Conservation (phyloP, 768 basidiomycete species). For the Gelatoporia subvermispora region DNA sequence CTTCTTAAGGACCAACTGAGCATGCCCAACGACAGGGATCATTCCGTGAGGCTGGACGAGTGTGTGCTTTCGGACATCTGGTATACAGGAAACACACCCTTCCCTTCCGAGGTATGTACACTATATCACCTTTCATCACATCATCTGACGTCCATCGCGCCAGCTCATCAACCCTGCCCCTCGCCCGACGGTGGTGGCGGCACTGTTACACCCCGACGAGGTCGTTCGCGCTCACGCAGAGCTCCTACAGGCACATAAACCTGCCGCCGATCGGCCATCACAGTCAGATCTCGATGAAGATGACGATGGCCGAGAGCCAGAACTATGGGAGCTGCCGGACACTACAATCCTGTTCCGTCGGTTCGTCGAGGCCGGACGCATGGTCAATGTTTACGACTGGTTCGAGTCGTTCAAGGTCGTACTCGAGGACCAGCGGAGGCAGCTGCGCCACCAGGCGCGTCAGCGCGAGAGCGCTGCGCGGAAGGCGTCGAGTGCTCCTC, state of each 20-base stretch:
- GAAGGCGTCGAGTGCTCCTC: background rate
- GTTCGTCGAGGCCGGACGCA: conserved; percentile 73
- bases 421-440: conserved; percentile 51
- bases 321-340: conserved; percentile 60
- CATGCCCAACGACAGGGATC: conserved; percentile 38
- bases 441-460: conserved; percentile 16
- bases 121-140: background rate
- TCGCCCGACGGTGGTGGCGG: conserved; percentile 55
- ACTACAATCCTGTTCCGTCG: conserved; percentile 71
- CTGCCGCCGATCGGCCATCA: background rate
- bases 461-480: background rate
- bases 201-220: conserved; percentile 54
- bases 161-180: conserved; percentile 70
- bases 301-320: conserved; percentile 15
- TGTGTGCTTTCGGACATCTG: conserved; percentile 62
- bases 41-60: conserved; percentile 44
- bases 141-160: background rate
- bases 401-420: conserved; percentile 70
- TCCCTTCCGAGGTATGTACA: conserved; percentile 57
- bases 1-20: background rate
- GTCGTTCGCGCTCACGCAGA: conserved; percentile 27
- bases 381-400: conserved; percentile 90
- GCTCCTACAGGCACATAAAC: conserved; percentile 2
- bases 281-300: conserved; percentile 19
- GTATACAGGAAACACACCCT: conserved; percentile 62